A percentile compares a stretch with the other conserved stretches of the same genome.
These are phyloP conservation scores for Bacidia rubella DNA, from an alignment of 495 filamentous ascomycete genomes.

Conservation along the genomic window DNA sequence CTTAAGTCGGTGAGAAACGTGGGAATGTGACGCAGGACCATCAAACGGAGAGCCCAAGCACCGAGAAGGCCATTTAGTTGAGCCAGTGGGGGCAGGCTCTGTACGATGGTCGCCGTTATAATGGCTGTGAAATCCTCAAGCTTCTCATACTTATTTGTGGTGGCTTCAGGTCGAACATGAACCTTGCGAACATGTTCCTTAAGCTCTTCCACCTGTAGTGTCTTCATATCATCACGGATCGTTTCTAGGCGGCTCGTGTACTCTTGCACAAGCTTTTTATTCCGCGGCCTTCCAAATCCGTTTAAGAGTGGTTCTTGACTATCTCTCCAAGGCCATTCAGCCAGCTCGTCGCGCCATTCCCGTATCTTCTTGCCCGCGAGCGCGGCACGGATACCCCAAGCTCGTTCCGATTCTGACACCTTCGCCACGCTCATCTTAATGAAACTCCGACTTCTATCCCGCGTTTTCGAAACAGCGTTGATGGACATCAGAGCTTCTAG, in stretches of 20 bases:
- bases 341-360: conserved; percentile 66
- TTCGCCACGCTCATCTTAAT: conserved; percentile 53
- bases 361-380: conserved; percentile 59
- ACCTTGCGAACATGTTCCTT: conserved; percentile 77
- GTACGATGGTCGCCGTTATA: conserved; percentile 75
- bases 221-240: conserved; percentile 64
- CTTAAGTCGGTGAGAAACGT: conserved; percentile 52
- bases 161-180: conserved; percentile 46
- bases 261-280: conserved; percentile 35
- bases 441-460: conserved; percentile 33
- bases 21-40: conserved; percentile 59
- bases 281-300: neutral
- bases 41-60: conserved; percentile 62
- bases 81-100: conserved; percentile 71
- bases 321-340: conserved; percentile 55
- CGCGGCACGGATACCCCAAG: conserved; percentile 60
- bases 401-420: conserved; percentile 52
- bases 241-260: conserved; percentile 67
- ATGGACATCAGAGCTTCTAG: conserved; percentile 41
- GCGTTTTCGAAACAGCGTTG: conserved; percentile 38
- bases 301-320: neutral
- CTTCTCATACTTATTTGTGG: conserved; percentile 38
- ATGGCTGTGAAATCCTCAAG: conserved; percentile 81
- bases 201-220: conserved; percentile 75
- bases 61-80: conserved; percentile 53